Evolutionary conservation across 2,329 filamentous ascomycete genomes (phyloP), one percentile per base, ranked within the genome.

Genomic region (Dothiorella sarmentorum): DNA sequence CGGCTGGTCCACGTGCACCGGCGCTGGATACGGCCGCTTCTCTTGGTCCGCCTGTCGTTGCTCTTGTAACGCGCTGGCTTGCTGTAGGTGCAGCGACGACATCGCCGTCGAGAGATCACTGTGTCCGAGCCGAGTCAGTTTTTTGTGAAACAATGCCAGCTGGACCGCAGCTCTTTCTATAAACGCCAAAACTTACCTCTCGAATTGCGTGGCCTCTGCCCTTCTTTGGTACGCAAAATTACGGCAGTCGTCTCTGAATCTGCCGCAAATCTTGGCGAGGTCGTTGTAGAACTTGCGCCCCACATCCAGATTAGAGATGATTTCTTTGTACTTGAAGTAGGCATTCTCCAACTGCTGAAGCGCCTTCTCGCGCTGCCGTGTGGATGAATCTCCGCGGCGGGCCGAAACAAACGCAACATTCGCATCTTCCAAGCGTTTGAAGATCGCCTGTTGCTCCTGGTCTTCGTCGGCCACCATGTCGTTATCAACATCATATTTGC

Each of bases 201-300:
- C 91, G 31, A 96, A 72, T 56, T 85, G 84, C 63, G 86, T 84
- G 0, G 91, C 91, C 66, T 97, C 93, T 63, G 88, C 84, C 52
- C 91, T 83, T 55, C 94, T 81, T 68, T 91, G 85, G 26, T 91
- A 87, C 0, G 89, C 88, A 80, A 95, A 97, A 1, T 82, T 83
- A 64, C 84, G 84, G 60, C 86, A 86, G 33, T 90, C 89, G 64
- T 97, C 93, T 17, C 91, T 82, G 71, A 97, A 97, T 9, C 87
- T 81, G 35, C 85, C 87, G 0, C 96, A 89, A 62, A 97, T 91
- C 73, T 88, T 90, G 45, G 89, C 90, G 4, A 99, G 81, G 68
- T 97, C 92, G 65, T 99, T 99, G 77, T 97, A 99, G 71, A 99
- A 99, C 71, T 94, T 97, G 56, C 93, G 82, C 0, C 91, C 94